phyloP scores from a whole-genome alignment of 164 flowering plant genomes.

The Houttuynia cordata region DNA sequence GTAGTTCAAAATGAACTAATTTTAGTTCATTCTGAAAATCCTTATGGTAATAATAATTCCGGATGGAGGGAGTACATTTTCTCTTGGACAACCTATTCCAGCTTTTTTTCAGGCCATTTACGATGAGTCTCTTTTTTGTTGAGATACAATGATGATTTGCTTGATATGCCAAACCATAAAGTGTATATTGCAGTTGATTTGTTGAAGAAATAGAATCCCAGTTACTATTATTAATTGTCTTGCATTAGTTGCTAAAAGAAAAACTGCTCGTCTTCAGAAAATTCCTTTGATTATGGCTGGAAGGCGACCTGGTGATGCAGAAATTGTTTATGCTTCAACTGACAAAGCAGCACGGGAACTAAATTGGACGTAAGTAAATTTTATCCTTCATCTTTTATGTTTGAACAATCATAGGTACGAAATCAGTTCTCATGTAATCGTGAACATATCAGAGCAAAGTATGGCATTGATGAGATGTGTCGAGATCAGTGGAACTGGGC shows the following conservation, averaged over 20 bases:
- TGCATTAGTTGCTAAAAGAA: background rate
- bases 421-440: background rate
- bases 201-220: no score
- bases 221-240: background rate
- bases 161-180: no score
- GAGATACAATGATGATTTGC: no score
- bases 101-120: no score
- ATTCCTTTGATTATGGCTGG: conserved; percentile 72
- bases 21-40: no score
- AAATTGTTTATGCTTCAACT: conserved; percentile 72
- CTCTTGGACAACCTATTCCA: background rate
- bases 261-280: conserved; percentile 37
- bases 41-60: no score
- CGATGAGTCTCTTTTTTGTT: no score
- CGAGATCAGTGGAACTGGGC: conserved; percentile 97
- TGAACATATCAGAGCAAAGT: conserved; percentile 49
- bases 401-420: background rate
- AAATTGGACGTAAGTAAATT: conserved; percentile 69
- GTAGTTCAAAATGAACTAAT: no score
- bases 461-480: conserved; percentile 87
- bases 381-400: background rate
- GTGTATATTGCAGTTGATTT: no score
- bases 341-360: conserved; percentile 74
- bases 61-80: no score
- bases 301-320: conserved; percentile 93